phyloP scores from a whole-genome alignment of 2,329 filamentous ascomycete genomes.

The Fusarium pilosicola region DNA sequence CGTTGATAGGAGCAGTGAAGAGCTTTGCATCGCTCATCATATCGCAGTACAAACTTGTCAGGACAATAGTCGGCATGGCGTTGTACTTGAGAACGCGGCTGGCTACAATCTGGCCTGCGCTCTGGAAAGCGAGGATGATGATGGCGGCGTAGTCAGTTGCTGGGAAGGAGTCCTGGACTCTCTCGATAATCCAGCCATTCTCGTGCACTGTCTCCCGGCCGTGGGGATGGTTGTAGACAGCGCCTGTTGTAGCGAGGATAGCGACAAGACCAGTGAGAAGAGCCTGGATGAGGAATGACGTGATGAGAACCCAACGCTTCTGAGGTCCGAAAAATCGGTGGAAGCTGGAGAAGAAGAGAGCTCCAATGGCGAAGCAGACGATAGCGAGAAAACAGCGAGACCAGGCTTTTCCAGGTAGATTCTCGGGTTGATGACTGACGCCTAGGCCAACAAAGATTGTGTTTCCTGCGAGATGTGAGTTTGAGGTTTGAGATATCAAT shows the following conservation, averaged over 20 bases:
- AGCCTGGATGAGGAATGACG: slow-evolving; percentile 37
- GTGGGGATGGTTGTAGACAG: slow-evolving; percentile 33
- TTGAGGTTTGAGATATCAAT: neutral
- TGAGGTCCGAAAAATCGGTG: slow-evolving; percentile 42
- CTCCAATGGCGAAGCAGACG: slow-evolving; percentile 38
- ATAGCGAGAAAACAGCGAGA: slow-evolving; percentile 45
- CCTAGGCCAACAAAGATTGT: slow-evolving; percentile 44
- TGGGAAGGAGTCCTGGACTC: slow-evolving; percentile 37
- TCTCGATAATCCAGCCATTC: slow-evolving; percentile 36
- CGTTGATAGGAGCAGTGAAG: slow-evolving; percentile 38
- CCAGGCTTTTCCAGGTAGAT: slow-evolving; percentile 41
- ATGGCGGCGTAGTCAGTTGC: slow-evolving; percentile 40
- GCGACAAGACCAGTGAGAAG: slow-evolving; percentile 41
- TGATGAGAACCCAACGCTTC: slow-evolving; percentile 41
- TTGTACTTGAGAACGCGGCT: slow-evolving; percentile 44
- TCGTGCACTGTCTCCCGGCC: slow-evolving; percentile 25
- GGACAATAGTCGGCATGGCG: slow-evolving; percentile 41
- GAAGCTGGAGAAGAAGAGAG: slow-evolving; percentile 44
- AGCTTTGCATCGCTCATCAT: slow-evolving; percentile 43
- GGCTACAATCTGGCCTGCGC: slow-evolving; percentile 41
- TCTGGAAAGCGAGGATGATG: slow-evolving; percentile 41
- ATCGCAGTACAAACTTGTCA: slow-evolving; percentile 44
- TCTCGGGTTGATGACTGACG: slow-evolving; percentile 41
- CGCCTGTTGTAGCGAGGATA: slow-evolving; percentile 39
- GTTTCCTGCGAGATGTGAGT: slow-evolving; percentile 32